A percentile compares a stretch with the other conserved stretches of the same genome.
phyloP scores from a whole-genome alignment of 768 basidiomycete genomes.

The Kwoniella dejecticola region DNA sequence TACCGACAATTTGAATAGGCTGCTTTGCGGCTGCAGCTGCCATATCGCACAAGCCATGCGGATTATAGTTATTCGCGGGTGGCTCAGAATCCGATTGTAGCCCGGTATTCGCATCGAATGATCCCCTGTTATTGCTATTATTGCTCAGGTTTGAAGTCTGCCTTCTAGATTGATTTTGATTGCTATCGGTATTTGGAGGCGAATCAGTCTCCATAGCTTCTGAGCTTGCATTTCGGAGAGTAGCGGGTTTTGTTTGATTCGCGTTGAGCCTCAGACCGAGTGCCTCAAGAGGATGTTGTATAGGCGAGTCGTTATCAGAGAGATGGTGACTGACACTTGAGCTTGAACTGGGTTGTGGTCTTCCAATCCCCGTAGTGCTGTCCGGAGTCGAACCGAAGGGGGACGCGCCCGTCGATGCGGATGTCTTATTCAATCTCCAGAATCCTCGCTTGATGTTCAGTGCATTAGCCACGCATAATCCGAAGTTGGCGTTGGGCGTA shows the following conservation, averaged over 20 bases:
- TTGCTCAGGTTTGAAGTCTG: neutral
- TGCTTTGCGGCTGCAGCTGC: neutral
- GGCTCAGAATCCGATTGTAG: too few relatives aligned
- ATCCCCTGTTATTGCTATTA: neutral
- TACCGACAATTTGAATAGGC: too few relatives aligned
- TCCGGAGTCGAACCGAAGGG: constrained; percentile 45
- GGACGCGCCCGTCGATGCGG: constrained; percentile 23
- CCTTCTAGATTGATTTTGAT: neutral
- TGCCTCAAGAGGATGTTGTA: neutral
- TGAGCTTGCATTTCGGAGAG: neutral
- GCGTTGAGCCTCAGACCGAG: neutral
- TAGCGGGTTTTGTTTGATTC: neutral
- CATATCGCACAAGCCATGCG: constrained; percentile 2
- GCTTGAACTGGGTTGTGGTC: constrained; percentile 13
- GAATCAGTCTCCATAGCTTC: constrained; percentile 13
- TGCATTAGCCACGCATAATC: constrained; percentile 41
- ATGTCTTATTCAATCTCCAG: constrained; percentile 24
- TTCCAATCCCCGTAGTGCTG: neutral
- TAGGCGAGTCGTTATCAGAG: constrained; percentile 6
- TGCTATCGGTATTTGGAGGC: neutral
- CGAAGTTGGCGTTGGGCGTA: constrained; percentile 31
- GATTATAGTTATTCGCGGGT: neutral
- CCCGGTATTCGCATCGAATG: too few relatives aligned
- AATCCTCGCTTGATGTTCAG: constrained; percentile 49
- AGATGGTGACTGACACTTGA: constrained; percentile 16